Conservation (phyloP, 352 stramenopile species). For the Pythium oligandrum region DNA sequence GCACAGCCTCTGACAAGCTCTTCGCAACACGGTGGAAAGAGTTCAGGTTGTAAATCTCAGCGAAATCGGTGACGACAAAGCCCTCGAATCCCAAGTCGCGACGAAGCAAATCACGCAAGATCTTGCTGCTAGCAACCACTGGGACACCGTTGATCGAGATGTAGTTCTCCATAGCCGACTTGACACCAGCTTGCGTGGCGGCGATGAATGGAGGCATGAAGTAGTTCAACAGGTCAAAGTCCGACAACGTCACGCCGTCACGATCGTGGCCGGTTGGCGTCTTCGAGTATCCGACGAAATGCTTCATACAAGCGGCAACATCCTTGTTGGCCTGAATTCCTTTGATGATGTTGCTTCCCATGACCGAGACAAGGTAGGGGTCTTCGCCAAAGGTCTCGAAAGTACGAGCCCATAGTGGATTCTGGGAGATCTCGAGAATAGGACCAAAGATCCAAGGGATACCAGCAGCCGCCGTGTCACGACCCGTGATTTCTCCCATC, state of each 20-base stretch:
- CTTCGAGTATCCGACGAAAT: conserved; percentile 35
- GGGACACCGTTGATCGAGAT: conserved; percentile 65
- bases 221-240: conserved; percentile 22
- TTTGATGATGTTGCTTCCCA: conserved; percentile 41
- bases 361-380: conserved; percentile 45
- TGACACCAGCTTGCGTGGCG: conserved; percentile 15
- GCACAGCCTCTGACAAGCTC: conserved; percentile 50
- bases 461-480: conserved; percentile 59
- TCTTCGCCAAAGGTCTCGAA: conserved; percentile 88
- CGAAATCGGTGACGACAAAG: conserved; percentile 90
- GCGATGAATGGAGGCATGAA: conserved; percentile 19
- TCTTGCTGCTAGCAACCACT: conserved; percentile 44
- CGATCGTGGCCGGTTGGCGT: conserved; percentile 34
- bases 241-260: conserved; percentile 21
- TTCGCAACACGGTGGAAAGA: conserved; percentile 52
- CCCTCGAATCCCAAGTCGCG: conserved; percentile 61
- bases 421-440: conserved; percentile 62
- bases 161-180: conserved; percentile 77
- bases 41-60: conserved; percentile 91
- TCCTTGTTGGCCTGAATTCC: conserved; percentile 30
- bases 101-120: conserved; percentile 17
- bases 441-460: conserved; percentile 78
- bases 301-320: conserved; percentile 52
- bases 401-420: conserved; percentile 57
- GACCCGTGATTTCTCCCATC: conserved; percentile 43